Percentiles rank a stretch among this genome's conserved stretches.
Evolutionary conservation across 179 eudicot species (phyloP).

Genomic region (Silene coronaria): DNA sequence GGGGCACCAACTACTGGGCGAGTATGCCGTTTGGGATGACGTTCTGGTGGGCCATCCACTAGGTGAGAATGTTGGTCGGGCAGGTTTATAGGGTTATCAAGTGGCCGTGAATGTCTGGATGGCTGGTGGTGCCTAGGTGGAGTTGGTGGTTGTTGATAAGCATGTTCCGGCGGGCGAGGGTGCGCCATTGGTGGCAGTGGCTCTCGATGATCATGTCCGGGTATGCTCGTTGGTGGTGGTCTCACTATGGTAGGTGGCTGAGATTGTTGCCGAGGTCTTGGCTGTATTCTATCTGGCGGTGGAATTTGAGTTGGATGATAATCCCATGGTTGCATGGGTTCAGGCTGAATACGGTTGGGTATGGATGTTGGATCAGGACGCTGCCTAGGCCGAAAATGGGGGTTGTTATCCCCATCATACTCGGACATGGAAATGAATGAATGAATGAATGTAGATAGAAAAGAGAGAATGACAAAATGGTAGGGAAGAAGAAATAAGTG

Average conservation of each 20-base stretch:
- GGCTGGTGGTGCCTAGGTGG: conserved; percentile 14
- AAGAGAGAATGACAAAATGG: background rate
- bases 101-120: background rate
- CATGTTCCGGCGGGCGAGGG: background rate
- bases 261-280: conserved; percentile 17
- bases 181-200: conserved; percentile 6
- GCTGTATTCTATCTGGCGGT: conserved; percentile 19
- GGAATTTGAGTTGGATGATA: conserved; percentile 25
- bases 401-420: conserved; percentile 51
- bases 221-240: conserved; percentile 16
- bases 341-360: conserved; percentile 21
- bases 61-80: background rate
- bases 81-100: background rate
- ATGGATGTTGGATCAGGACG: conserved; percentile 9
- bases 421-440: conserved; percentile 36
- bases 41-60: background rate
- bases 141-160: conserved; percentile 10
- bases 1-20: background rate
- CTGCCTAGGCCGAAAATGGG: conserved; percentile 42
- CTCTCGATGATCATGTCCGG: conserved; percentile 3
- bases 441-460: background rate
- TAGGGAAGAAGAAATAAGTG: conserved; percentile 5
- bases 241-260: background rate
- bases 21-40: background rate
- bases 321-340: conserved; percentile 30